Evolutionary conservation across 208 protist genomes (phyloP), one percentile per base, ranked within the genome.

Genomic region (Vickermania ingenoplastis): DNA sequence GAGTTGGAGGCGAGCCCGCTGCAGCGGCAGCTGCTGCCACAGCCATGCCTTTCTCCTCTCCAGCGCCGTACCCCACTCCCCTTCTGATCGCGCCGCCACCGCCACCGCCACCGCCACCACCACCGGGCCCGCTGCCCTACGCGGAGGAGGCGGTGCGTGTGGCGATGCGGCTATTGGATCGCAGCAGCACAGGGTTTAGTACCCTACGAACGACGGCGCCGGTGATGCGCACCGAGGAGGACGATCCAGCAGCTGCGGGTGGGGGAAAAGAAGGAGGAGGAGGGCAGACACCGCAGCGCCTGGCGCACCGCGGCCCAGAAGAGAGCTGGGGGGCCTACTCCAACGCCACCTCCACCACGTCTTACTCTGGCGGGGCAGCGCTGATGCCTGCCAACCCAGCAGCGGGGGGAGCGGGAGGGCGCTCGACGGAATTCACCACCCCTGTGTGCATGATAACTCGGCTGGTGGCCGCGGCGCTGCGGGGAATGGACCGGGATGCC

Each of bases 361-460:
- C n/a, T n/a, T n/a, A n/a, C n/a, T n/a, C n/a, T n/a, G n/a, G n/a
- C n/a, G n/a, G n/a, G n/a, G n/a, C n/a, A n/a, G n/a, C n/a, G n/a
- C n/a, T n/a, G n/a, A n/a, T n/a, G n/a, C n/a, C n/a, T n/a, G n/a
- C n/a, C n/a, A n/a, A n/a, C n/a, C n/a, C n/a, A n/a, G n/a, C n/a
- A n/a, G n/a, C n/a, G n/a, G n/a, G n/a, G n/a, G n/a, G n/a, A n/a
- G n/a, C n/a, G n/a, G n/a, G n/a, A n/a, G n/a, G n/a, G n/a, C n/a
- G n/a, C n/a, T n/a, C n/a, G n/a, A n/a, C n/a, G n/a, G n/a, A n/a
- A n/a, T n/a, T n/a, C n/a, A 45, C 36, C 7, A 75, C 68, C 0
- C 53, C 41, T 22, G 61, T 66, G 11, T 80, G 77, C 57, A 29
- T 93, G 31, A 48, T 90, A 26, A 93, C 81, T 14, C 79, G 75